A percentile compares a stretch with the other conserved stretches of the same genome.
These are phyloP conservation scores for Solanum phureja DNA, from an alignment of 257 asterid species.

Conservation along the genomic window DNA sequence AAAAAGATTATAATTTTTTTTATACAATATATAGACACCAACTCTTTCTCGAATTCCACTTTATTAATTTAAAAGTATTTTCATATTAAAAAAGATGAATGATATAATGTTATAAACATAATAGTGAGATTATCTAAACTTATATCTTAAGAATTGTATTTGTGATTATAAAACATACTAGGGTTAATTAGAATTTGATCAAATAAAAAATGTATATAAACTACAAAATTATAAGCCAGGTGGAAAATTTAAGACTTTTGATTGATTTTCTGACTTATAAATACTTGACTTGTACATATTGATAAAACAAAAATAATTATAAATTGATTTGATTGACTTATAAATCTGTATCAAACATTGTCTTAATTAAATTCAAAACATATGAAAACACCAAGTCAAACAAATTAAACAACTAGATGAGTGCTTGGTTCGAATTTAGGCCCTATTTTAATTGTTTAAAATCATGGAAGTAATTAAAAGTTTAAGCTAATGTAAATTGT, in stretches of 20 bases:
- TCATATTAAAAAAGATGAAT: not conserved
- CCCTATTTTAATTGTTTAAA: not conserved
- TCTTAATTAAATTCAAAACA: not conserved
- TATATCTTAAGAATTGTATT: too few relatives aligned
- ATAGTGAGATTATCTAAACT: too few relatives aligned
- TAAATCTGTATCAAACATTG: not conserved
- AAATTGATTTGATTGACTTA: not conserved
- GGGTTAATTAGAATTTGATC: not conserved
- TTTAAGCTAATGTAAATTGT: not conserved
- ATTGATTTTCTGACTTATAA: not conserved
- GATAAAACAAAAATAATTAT: too few relatives aligned
- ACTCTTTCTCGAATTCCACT: not conserved
- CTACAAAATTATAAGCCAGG: not conserved
- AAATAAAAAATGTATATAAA: not conserved
- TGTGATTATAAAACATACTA: not conserved
- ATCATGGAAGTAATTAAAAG: not conserved
- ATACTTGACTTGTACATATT: not conserved
- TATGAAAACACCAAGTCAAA: not conserved
- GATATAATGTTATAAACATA: too few relatives aligned
- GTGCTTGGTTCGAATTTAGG: not conserved
- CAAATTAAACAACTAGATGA: not conserved
- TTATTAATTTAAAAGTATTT: too few relatives aligned
- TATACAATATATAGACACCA: not conserved
- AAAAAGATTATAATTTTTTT: too few relatives aligned
- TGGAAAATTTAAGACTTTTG: not conserved